Base-by-base conservation (phyloP, 805 yeast genomes). In the Candida germanica region DNA sequence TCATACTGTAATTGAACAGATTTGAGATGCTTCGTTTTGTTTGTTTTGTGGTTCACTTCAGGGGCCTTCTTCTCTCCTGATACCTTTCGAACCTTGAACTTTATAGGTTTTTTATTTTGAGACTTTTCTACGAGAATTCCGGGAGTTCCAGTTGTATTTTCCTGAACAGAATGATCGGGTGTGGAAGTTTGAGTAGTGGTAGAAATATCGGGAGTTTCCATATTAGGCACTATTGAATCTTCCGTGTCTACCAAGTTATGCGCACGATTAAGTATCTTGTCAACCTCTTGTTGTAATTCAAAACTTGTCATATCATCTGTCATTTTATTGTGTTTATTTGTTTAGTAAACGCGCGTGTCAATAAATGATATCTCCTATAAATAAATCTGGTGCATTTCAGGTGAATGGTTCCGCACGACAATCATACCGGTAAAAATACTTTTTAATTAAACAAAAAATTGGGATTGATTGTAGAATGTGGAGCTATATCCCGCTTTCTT, bases 1-100 rank as follows among this genome's bases (percentile, higher is more conserved):
- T 66, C 69, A 40, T 61, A 62, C 42, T 62, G 63, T 26, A 46
- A 44, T 49, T 66, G 70, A 9, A 59, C 50, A 10, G 43, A 35
- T 16, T 45, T 48, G 27, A 57, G 33, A 14, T 32, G 33, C 27
- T 13, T 44, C 43, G 33, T 39, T 42, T 22, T 33, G 33, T 14
- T 30, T n/a, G n/a, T n/a, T 30, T 26, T 27, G 11, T n/a, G 32
- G 7, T 7, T 4, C 8, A n/a, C 20, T n/a, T 5, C 13, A 20
- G n/a, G 22, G 15, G n/a, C 21, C 11, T 8, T 31, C 9, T 15
- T 41, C 20, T 58, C 66, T 33, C 54, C 56, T 6, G 57, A 51
- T 5, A 60, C 64, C 41, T 58, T 59, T 19, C 65, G 42, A 3
- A 61, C 66, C 3, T 62, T 61, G 36, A 61, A 61, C 38, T 49